Conservation (phyloP, 139 green algal genomes). For the Limnomonas spitsbergensis region DNA sequence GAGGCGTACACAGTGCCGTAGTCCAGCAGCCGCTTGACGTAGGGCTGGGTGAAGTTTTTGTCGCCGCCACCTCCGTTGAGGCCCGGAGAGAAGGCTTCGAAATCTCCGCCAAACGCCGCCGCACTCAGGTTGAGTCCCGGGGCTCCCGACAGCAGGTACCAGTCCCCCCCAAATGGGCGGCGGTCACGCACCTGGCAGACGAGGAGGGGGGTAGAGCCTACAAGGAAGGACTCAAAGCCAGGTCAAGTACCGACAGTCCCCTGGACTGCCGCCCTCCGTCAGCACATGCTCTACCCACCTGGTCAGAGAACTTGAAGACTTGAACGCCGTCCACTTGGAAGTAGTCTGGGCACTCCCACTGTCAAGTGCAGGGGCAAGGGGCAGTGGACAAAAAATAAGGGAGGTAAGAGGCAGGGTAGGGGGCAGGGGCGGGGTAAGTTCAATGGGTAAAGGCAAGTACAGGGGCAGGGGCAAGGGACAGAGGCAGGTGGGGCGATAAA, state of each 20-base stretch:
- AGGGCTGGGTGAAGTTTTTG: not conserved
- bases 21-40: conserved; percentile 23
- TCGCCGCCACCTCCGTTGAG: not conserved
- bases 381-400: too few species aligned
- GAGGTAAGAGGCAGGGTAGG: too few species aligned
- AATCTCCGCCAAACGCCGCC: not conserved
- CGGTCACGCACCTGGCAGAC: conserved; percentile 30
- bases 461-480: too few species aligned
- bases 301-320: conserved; percentile 39
- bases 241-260: too few species aligned
- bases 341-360: conserved; percentile 49
- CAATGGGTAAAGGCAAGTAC: too few species aligned
- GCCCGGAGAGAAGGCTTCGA: not conserved
- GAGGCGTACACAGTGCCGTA: conserved; percentile 44
- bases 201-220: too few species aligned
- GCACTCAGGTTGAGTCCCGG: conserved; percentile 28
- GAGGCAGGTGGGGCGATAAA: too few species aligned
- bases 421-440: too few species aligned
- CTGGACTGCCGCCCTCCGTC: too few species aligned
- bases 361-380: too few species aligned
- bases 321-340: conserved; percentile 13
- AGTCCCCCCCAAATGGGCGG: conserved; percentile 34
- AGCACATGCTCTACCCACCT: too few species aligned
- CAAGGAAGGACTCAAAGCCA: too few species aligned
- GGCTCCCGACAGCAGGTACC: conserved; percentile 33